A percentile compares a stretch with the other conserved stretches of the same genome.
Evolutionary conservation across 768 basidiomycete species (phyloP).

Genomic region (Cystobasidium onofrii): DNA sequence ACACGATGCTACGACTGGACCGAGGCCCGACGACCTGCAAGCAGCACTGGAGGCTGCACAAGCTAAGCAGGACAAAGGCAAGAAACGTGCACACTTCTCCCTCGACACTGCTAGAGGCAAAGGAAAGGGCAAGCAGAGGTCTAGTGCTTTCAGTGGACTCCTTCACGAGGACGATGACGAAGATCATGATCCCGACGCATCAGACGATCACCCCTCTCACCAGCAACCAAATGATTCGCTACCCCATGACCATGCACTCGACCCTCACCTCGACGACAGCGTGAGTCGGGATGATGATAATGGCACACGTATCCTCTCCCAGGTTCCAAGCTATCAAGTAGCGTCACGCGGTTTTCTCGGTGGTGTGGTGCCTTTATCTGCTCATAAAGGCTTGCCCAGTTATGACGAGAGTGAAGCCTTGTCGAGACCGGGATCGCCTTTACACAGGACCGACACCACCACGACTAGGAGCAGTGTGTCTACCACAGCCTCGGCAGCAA

Average conservation of each 20-base stretch:
- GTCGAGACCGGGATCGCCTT: constrained; percentile 1
- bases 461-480: neutral
- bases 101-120: neutral
- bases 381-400: constrained; percentile 68
- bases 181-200: constrained; percentile 17
- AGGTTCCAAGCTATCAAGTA: constrained; percentile 74
- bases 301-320: constrained; percentile 43
- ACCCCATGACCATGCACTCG: neutral
- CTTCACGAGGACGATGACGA: neutral
- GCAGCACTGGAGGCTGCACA: constrained; percentile 24
- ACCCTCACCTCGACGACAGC: neutral
- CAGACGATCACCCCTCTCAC: neutral
- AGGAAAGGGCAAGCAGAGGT: constrained; percentile 4
- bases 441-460: neutral
- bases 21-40: neutral
- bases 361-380: constrained; percentile 74
- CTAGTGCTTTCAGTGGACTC: constrained; percentile 1
- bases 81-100: constrained; percentile 5
- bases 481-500: neutral
- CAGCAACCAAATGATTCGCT: neutral
- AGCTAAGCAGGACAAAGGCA: constrained; percentile 19
- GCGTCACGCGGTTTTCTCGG: constrained; percentile 82
- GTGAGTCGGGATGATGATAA: neutral
- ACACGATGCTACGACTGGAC: neutral
- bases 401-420: constrained; percentile 63